phyloP scores from a whole-genome alignment of 345 rosid genomes.

The Brassica nigra region DNA sequence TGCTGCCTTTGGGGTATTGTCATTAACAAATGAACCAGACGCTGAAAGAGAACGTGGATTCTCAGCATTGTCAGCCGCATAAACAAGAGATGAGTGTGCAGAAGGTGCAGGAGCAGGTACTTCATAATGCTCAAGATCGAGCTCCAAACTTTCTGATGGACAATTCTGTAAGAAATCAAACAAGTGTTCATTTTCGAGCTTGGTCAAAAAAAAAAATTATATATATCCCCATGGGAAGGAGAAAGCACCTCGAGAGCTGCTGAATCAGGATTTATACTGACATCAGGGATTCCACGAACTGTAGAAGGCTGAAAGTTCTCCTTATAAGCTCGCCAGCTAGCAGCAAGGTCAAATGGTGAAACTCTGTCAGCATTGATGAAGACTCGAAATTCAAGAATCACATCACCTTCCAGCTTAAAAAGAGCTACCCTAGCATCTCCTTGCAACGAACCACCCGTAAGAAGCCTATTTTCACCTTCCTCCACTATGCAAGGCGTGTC shows the following conservation, averaged over 20 bases:
- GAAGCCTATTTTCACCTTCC: slow-evolving; percentile 83
- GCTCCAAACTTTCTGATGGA: slow-evolving; percentile 81
- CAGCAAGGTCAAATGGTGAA: slow-evolving; percentile 97
- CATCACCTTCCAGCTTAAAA: slow-evolving; percentile 68
- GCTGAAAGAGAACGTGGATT: slow-evolving; percentile 75
- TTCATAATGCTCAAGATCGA: slow-evolving; percentile 95
- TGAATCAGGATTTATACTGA: slow-evolving; percentile 74
- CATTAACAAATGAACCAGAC: slow-evolving; percentile 51
- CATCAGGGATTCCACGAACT: slow-evolving; percentile 95
- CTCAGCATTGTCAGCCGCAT: slow-evolving; percentile 92
- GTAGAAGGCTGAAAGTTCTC: slow-evolving; percentile 91
- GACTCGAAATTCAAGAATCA: slow-evolving; percentile 73
- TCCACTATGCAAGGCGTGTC: slow-evolving; percentile 71
- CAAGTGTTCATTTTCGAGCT: background rate
- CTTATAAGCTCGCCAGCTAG: slow-evolving; percentile 97
- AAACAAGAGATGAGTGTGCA: slow-evolving; percentile 69
- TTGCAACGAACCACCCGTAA: slow-evolving; percentile 72
- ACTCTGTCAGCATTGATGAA: slow-evolving; percentile 85
- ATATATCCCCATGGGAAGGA: background rate
- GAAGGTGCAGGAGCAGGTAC: slow-evolving; percentile 87
- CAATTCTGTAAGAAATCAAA: slow-evolving; percentile 48
- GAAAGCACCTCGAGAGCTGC: slow-evolving; percentile 63
- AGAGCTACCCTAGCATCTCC: slow-evolving; percentile 83
- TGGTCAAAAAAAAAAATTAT: no score
- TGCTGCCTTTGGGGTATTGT: slow-evolving; percentile 47